phyloP scores from a whole-genome alignment of 768 basidiomycete genomes.

The Hirschioporus abietinus region DNA sequence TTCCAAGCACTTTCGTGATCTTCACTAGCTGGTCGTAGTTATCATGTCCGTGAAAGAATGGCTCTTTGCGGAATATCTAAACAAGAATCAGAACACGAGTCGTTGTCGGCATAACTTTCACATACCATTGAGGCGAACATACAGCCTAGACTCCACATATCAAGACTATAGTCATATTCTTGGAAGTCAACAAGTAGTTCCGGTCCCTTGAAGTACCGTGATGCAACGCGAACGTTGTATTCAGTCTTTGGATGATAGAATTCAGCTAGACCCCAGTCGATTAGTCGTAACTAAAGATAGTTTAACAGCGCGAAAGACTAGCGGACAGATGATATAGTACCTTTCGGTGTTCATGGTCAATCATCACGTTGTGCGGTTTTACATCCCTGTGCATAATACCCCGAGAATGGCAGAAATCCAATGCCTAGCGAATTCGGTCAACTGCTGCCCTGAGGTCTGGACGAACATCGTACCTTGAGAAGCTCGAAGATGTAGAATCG shows the following conservation, averaged over 20 bases:
- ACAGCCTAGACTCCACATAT: constrained; percentile 99
- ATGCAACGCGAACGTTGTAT: constrained; percentile 97
- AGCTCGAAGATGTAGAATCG: constrained; percentile 96
- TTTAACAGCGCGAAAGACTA: not conserved
- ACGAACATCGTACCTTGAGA: constrained; percentile 58
- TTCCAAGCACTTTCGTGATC: constrained; percentile 96
- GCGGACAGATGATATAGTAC: constrained; percentile 33
- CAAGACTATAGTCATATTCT: constrained; percentile 95
- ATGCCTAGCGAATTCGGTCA: constrained; percentile 48
- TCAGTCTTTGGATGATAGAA: constrained; percentile 98
- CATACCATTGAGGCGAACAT: constrained; percentile 98
- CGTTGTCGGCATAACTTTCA: constrained; percentile 4
- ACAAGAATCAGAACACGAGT: not conserved
- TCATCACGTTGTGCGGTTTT: constrained; percentile 99
- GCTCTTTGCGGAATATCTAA: constrained; percentile 98
- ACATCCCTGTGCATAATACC: constrained; percentile 99
- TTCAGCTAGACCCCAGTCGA: constrained; percentile 98
- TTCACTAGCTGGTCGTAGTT: constrained; percentile 98
- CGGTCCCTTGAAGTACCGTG: constrained; percentile 96
- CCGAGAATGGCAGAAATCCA: constrained; percentile 97
- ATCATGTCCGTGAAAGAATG: constrained; percentile 98
- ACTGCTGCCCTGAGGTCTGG: not conserved
- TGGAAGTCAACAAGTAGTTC: constrained; percentile 97
- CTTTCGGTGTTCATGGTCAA: constrained; percentile 95
- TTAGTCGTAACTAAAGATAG: constrained; percentile 73